phyloP scores from a whole-genome alignment of 768 basidiomycete genomes.

The Mycena galopus region DNA sequence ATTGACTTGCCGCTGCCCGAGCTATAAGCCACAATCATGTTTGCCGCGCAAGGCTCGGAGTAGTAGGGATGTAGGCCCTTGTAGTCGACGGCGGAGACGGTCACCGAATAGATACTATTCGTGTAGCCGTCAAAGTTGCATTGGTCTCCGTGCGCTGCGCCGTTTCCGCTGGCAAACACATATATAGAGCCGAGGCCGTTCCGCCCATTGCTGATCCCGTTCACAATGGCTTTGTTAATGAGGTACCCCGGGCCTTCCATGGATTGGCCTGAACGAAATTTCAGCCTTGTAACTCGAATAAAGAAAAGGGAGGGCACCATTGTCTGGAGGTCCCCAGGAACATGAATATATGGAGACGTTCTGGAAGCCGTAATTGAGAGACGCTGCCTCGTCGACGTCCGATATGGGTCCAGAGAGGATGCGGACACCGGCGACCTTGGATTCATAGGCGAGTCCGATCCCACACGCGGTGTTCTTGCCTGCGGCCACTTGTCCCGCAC shows the following conservation, averaged over 20 bases:
- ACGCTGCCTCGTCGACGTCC: slow-evolving; percentile 94
- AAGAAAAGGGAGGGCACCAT: not conserved
- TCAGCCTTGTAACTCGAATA: not conserved
- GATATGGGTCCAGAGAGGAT: slow-evolving; percentile 96
- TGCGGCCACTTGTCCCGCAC: slow-evolving; percentile 97
- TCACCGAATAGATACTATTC: slow-evolving; percentile 96
- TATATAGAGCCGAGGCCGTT: slow-evolving; percentile 92
- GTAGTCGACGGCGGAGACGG: slow-evolving; percentile 94
- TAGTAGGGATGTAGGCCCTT: slow-evolving; percentile 95
- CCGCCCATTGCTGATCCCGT: slow-evolving; percentile 92
- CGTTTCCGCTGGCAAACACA: slow-evolving; percentile 98
- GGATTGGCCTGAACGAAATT: slow-evolving; percentile 39
- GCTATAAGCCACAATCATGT: slow-evolving; percentile 96
- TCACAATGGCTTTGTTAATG: slow-evolving; percentile 93
- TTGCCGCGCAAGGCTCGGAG: slow-evolving; percentile 97
- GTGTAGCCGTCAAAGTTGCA: slow-evolving; percentile 99
- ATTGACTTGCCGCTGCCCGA: slow-evolving; percentile 96
- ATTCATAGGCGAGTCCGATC: slow-evolving; percentile 91
- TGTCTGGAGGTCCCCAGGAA: slow-evolving; percentile 91
- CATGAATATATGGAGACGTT: slow-evolving; percentile 95
- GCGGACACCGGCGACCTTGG: slow-evolving; percentile 93
- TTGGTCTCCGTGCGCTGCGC: slow-evolving; percentile 91
- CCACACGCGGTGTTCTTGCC: slow-evolving; percentile 94
- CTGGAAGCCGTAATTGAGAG: slow-evolving; percentile 94
- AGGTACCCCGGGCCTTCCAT: slow-evolving; percentile 96